Conservation (phyloP, 768 basidiomycete genomes). For the Tephrocybe sp. region DNA sequence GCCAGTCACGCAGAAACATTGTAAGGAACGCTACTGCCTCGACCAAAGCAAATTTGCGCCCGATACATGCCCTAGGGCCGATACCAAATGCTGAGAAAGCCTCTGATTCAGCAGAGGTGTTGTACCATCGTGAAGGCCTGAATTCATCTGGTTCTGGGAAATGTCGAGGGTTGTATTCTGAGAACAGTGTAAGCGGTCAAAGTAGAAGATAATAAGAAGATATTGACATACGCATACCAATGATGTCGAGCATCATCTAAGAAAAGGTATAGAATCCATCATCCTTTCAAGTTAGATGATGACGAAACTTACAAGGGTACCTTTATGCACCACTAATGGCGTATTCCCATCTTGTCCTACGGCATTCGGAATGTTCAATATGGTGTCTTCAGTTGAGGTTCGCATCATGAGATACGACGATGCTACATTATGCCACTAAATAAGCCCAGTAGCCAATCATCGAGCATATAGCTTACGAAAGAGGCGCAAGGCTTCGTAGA, state of each 20-base stretch:
- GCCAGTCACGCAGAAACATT: slow-evolving; percentile 50
- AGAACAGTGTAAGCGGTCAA: too few species aligned
- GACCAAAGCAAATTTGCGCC: slow-evolving; percentile 50
- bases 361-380: slow-evolving; percentile 38
- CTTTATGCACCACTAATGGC: slow-evolving; percentile 36
- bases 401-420: slow-evolving; percentile 39
- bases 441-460: too few species aligned
- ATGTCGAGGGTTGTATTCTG: slow-evolving; percentile 42
- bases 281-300: too few species aligned
- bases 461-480: slow-evolving; percentile 29
- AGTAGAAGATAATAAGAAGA: too few species aligned
- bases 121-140: slow-evolving; percentile 51
- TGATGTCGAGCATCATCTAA: slow-evolving; percentile 42
- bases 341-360: slow-evolving; percentile 35
- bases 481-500: slow-evolving; percentile 44
- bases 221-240: slow-evolving; percentile 42
- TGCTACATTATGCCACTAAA: slow-evolving; percentile 25
- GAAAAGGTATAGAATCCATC: slow-evolving; percentile 1
- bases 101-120: slow-evolving; percentile 37
- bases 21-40: slow-evolving; percentile 56
- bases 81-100: slow-evolving; percentile 45
- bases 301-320: slow-evolving; percentile 6
- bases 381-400: slow-evolving; percentile 39
- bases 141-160: slow-evolving; percentile 44
- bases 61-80: slow-evolving; percentile 53